These are phyloP conservation scores for Thalassiosira ordinaria DNA, from an alignment of 352 stramenopile species.

Conservation along the genomic window DNA sequence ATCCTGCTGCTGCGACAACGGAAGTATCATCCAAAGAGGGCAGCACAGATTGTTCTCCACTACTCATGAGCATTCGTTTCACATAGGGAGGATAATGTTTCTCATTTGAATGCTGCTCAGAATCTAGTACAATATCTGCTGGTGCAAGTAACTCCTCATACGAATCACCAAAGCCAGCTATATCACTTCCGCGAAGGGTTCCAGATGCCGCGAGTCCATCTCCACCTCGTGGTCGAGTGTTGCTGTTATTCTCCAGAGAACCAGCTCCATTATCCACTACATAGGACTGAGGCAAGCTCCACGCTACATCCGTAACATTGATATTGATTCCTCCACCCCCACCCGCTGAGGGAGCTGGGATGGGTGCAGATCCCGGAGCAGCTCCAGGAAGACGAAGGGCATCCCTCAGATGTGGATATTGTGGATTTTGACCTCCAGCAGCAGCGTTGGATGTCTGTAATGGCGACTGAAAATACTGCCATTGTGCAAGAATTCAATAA, in stretches of 20 bases:
- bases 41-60: slow-evolving; percentile 7
- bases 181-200: slow-evolving; percentile 17
- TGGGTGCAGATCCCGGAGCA: slow-evolving; percentile 10
- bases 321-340: slow-evolving; percentile 67
- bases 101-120: slow-evolving; percentile 33
- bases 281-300: slow-evolving; percentile 73
- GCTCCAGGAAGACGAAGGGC: slow-evolving; percentile 34
- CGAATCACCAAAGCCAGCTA: slow-evolving; percentile 37
- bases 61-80: slow-evolving; percentile 32
- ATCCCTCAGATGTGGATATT: slow-evolving; percentile 56
- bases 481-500: too few species aligned
- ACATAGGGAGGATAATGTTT: slow-evolving; percentile 58
- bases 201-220: slow-evolving; percentile 26
- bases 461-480: slow-evolving; percentile 49
- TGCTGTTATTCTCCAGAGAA: slow-evolving; percentile 9
- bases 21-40: slow-evolving; percentile 53
- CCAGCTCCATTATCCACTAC: slow-evolving; percentile 36
- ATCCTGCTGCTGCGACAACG: slow-evolving; percentile 79
- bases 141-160: slow-evolving; percentile 33
- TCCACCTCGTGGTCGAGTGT: slow-evolving; percentile 15
- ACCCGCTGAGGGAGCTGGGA: slow-evolving; percentile 44
- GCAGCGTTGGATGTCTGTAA: slow-evolving; percentile 37
- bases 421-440: slow-evolving; percentile 38
- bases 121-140: slow-evolving; percentile 25
- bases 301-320: slow-evolving; percentile 78